Evolutionary conservation across 305 asterid species (phyloP).

Genomic region (Fraxinus sp.): DNA sequence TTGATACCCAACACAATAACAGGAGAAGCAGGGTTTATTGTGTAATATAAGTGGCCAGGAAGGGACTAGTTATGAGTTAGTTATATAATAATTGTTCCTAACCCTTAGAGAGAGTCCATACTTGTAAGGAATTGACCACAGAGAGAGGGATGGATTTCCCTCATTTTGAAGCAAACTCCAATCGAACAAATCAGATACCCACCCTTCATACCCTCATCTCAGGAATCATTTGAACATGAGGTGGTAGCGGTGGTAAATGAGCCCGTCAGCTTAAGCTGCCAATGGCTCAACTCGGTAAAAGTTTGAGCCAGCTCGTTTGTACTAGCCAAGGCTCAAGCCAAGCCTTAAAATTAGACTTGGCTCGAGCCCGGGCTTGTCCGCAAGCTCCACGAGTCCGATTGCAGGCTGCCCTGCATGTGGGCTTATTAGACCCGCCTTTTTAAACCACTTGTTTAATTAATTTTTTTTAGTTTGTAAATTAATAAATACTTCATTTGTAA

Average conservation of each 20-base stretch:
- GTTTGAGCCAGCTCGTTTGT: no score
- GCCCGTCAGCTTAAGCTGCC: no score
- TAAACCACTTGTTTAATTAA: no score
- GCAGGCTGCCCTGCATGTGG: no score
- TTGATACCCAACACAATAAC: neutral
- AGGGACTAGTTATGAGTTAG: conserved; percentile 39
- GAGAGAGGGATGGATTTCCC: conserved; percentile 51
- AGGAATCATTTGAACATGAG: neutral
- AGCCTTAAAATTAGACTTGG: no score
- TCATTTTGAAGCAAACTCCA: conserved; percentile 59
- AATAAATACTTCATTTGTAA: no score
- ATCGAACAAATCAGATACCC: conserved; percentile 23
- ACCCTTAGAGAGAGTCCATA: conserved; percentile 37
- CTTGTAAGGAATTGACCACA: conserved; percentile 59
- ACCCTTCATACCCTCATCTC: conserved; percentile 28
- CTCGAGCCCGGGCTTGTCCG: no score
- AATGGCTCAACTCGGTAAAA: no score
- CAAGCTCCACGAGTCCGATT: no score
- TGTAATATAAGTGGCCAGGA: conserved; percentile 18
- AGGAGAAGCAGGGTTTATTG: conserved; percentile 33
- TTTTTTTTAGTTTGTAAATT: no score
- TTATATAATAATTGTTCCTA: conserved; percentile 23
- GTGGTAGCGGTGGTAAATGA: neutral
- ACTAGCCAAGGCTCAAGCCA: no score
- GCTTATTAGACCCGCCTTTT: no score